Evolutionary conservation across 1,284 basidiomycete species (phyloP), one percentile per base, ranked within the genome.

Genomic region (Ustilago loliicola): DNA sequence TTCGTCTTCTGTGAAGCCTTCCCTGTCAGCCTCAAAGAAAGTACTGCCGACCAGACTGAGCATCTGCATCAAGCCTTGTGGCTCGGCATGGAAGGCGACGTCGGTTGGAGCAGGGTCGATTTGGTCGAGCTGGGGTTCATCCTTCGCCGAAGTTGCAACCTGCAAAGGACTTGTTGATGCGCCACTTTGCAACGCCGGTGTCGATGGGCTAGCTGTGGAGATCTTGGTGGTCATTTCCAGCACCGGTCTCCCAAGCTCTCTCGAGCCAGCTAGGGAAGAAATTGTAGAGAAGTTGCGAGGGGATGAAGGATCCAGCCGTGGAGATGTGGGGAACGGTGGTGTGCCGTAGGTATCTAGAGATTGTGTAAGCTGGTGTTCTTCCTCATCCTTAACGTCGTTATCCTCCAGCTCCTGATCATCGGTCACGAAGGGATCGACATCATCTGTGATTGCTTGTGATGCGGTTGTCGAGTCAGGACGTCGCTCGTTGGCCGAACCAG

Each of bases 21-120:
- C 66, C 13, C 65, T 45, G 23, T 83, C 81, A 8, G 80, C 81
- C 21, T 82, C 80, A n/a, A 83, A 60, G 34, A 80, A 71, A 3
- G 69, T 70, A 59, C 74, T 80, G n/a, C 81, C 81, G 21, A 83
- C 80, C 27, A 82, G 61, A 42, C 73, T 82, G 51, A 83, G 75
- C 79, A 83, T 80, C 63, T 83, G 81, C 78, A 83, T 77, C 52
- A 83, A 60, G 15, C 78, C 71, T 54, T 81, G 81, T 27, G 76
- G 66, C 34, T 77, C 75, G 15, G 67, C 58, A 30, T 74, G 76
- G 21, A 71, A 67, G 13, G 65, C 40, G n/a, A 76, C 61, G 50
- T 66, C 60, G 1, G 55, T 36, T 11, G 38, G 23, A 6, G 25
- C 40, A 3, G 25, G n/a, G 13, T 71, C 30, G 6, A 15, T 32